Conservation (phyloP, 768 basidiomycete genomes). For the Fomitopsis pulvina region DNA sequence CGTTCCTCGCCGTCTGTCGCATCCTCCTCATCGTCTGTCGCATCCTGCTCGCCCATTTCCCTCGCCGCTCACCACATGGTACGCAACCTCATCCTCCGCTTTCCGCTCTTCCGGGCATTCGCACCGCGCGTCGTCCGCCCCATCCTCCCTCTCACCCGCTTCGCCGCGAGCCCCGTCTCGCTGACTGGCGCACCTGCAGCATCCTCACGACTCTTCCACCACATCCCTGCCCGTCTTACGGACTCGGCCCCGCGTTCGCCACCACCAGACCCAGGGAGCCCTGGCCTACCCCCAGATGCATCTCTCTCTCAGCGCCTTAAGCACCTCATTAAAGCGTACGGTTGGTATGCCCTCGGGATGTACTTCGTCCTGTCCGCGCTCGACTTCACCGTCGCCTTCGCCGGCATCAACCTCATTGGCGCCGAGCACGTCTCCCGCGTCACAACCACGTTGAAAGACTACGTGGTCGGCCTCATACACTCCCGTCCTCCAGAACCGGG, state of each 20-base stretch:
- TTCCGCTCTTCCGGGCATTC: constrained; percentile 40
- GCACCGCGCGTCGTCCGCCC: constrained; percentile 36
- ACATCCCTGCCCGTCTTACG: constrained; percentile 42
- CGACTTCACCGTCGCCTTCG: constrained; percentile 84
- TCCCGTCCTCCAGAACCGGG: constrained; percentile 60
- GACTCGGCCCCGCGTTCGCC: constrained; percentile 28
- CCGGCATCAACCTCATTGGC: constrained; percentile 79
- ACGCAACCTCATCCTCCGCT: constrained; percentile 34
- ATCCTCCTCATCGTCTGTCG: background rate
- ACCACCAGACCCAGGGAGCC: constrained; percentile 20
- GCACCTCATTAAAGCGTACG: constrained; percentile 84
- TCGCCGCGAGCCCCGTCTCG: constrained; percentile 22
- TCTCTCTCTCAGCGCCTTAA: constrained; percentile 68
- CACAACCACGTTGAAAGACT: constrained; percentile 50
- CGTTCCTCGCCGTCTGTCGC: background rate
- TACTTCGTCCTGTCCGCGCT: constrained; percentile 68
- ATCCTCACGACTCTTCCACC: constrained; percentile 42
- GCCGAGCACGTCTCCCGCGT: constrained; percentile 80
- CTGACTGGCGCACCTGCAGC: constrained; percentile 25
- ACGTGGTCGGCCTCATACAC: constrained; percentile 37
- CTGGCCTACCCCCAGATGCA: constrained; percentile 37
- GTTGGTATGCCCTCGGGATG: constrained; percentile 92
- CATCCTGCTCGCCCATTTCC: background rate
- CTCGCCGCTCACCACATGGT: constrained; percentile 5
- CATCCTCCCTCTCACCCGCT: constrained; percentile 42